Base-by-base conservation (phyloP, 2,329 filamentous ascomycete species). In the Colletotrichum tabaci region DNA sequence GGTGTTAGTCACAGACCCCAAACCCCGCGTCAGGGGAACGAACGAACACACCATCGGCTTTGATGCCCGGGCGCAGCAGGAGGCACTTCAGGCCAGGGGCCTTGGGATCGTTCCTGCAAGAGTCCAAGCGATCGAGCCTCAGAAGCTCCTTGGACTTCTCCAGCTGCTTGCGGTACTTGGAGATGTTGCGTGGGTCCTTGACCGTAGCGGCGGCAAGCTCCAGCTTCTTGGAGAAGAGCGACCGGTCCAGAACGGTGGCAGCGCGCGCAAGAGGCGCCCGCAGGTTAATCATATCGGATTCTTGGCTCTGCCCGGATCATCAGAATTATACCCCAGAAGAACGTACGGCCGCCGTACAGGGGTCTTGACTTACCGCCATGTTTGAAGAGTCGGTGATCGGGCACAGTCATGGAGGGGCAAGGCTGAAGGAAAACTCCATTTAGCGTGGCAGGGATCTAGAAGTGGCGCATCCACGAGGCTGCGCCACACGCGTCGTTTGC, bases 241-340 rank as follows among this genome's bases (percentile, higher is more conserved):
- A 88, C 75, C 94, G 91, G 84, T 99, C 95, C 74, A 99, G 90
- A 61, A 89, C 88, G 79, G 91, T 91, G 85, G 94, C 93, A 71
- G 92, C 91, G 80, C 93, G 92, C 77, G 96, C 92, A 71, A 95
- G 86, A 30, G 95, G 95, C 57, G 95, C 94, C 75, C 92, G 90
- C 81, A 98, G 94, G 61, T 89, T 79, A 74, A 83, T 85, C 88
- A 90, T 90, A 57, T 84, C 78, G 40, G 71, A 53, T 3, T 60
- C 61, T 70, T 57, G 5, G 15, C 61, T 55, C 64, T 67, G 53
- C 35, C 23, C 15, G 15, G 49, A 12, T 16, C 4, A 5, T 67
- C 47, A 67, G 57, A 30, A 18, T 21, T 4, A 12, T n/a, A 2
- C 4, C 16, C 5, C 23, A 10, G 12, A 35, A 38, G 4, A 0